Evolutionary conservation across 2,329 filamentous ascomycete genomes (phyloP).

Genomic region (Cercospora janseana): DNA sequence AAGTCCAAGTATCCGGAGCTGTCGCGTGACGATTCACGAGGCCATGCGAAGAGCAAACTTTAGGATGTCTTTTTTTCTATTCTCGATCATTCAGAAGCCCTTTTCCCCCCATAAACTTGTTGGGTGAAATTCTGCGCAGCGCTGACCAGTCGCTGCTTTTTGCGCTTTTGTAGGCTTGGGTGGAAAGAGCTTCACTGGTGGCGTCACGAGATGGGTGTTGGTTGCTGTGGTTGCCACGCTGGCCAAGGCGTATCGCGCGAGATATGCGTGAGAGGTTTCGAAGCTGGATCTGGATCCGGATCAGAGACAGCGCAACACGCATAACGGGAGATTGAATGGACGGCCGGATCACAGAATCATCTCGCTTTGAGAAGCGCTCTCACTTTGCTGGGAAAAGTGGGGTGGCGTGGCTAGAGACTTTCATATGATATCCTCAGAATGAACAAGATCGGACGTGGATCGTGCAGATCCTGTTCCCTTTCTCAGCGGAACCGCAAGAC

Average conservation of each 20-base stretch:
- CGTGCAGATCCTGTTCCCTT: no score
- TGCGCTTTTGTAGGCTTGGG: conserved; percentile 28
- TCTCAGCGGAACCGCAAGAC: no score
- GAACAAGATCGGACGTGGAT: no score
- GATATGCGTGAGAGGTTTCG: conserved; percentile 7
- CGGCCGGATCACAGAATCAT: no score
- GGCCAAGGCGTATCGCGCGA: conserved; percentile 20
- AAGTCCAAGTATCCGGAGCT: conserved; percentile 18
- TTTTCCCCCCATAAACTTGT: neutral
- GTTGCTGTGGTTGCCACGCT: conserved; percentile 27
- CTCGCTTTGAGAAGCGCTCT: no score
- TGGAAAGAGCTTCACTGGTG: conserved; percentile 30
- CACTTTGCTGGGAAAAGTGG: no score
- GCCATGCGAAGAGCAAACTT: conserved; percentile 11
- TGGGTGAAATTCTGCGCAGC: neutral
- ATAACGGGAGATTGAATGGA: no score
- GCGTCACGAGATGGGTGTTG: conserved; percentile 33
- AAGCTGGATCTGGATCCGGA: neutral
- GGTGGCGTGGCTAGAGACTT: no score
- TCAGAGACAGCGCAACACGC: no score
- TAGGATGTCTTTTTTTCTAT: neutral
- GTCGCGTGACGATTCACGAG: no score
- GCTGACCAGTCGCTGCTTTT: conserved; percentile 11
- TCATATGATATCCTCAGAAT: no score
- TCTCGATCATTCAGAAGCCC: no score